Base-by-base conservation (phyloP, 805 yeast genomes). In the Scheffersomyces stipitis region DNA sequence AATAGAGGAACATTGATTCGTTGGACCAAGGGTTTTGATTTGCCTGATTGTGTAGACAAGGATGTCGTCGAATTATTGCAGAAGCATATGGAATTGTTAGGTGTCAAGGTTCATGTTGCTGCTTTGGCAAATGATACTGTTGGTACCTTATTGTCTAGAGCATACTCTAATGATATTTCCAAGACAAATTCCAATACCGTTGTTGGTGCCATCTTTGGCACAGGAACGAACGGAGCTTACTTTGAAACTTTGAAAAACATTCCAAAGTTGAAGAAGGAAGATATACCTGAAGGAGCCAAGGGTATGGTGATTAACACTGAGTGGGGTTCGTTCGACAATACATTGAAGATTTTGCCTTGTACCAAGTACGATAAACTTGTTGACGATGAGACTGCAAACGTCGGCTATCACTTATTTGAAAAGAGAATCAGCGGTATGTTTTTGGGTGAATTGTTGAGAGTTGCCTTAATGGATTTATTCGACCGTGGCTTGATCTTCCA, bases 161-260 rank as follows among this genome's bases (percentile, higher is more conserved):
- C 96, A 18, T 91, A 91, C 64, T 70, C 86, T 4, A 78, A 86
- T 24, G 69, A 75, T 34, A 73, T 80, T 26, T 61, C 73, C 15
- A 75, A 81, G 42, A 75, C 82, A 34, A 80, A 79, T 41, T 80
- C 93, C 32, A 81, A 80, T 39, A 86, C 97, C 7, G 75, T 85
- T 6, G 71, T 90, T 47, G 98, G 99, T 33, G 81, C 90, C 44
- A 91, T 91, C 45, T 87, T 90, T 54, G 99, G 99, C 48, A 93
- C 99, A 2, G 99, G 99, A 57, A 91, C 98, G 18, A 91, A 91
- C 62, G 97, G 97, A 44, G 96, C 96, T 12, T 91, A 93, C 64
- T 73, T 78, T 57, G 99, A 91, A 63, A 73, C 78, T 38, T 60
- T 89, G 35, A 81, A 77, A 28, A 76, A 81, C 37, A 86, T 93